phyloP scores from a whole-genome alignment of 228 moss, liverwort and hornwort species.

The Sphagnum magellanicum region DNA sequence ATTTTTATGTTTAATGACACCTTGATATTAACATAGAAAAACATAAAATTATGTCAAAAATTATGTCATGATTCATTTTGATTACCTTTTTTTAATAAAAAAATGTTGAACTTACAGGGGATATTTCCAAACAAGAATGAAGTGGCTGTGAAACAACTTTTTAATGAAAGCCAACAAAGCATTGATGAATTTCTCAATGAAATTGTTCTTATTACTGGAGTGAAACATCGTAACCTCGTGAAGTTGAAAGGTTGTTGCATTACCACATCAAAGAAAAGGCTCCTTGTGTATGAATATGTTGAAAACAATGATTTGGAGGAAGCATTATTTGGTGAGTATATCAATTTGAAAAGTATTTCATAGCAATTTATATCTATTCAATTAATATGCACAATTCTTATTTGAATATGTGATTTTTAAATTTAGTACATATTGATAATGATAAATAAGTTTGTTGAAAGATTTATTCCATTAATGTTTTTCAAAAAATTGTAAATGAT shows the following conservation, averaged over 20 bases:
- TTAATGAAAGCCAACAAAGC: slow-evolving; percentile 56
- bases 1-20: not conserved
- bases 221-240: slow-evolving; percentile 69
- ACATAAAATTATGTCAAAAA: not conserved
- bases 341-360: not conserved
- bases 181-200: slow-evolving; percentile 64
- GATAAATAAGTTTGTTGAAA: too few species aligned
- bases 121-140: slow-evolving; percentile 31
- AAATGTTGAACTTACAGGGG: slow-evolving; percentile 22
- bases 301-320: slow-evolving; percentile 48
- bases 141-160: slow-evolving; percentile 66
- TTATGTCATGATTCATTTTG: not conserved
- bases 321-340: slow-evolving; percentile 38
- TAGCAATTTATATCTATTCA: too few species aligned
- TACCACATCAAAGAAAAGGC: slow-evolving; percentile 35
- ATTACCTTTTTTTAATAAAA: not conserved
- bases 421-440: too few species aligned
- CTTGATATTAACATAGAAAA: too few species aligned
- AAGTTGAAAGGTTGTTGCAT: slow-evolving; percentile 74
- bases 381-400: too few species aligned
- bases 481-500: too few species aligned
- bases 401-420: too few species aligned
- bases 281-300: slow-evolving; percentile 63
- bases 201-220: slow-evolving; percentile 61
- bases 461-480: too few species aligned